phyloP scores from a whole-genome alignment of 495 filamentous ascomycete species.

The Penicillium maclennaniae region DNA sequence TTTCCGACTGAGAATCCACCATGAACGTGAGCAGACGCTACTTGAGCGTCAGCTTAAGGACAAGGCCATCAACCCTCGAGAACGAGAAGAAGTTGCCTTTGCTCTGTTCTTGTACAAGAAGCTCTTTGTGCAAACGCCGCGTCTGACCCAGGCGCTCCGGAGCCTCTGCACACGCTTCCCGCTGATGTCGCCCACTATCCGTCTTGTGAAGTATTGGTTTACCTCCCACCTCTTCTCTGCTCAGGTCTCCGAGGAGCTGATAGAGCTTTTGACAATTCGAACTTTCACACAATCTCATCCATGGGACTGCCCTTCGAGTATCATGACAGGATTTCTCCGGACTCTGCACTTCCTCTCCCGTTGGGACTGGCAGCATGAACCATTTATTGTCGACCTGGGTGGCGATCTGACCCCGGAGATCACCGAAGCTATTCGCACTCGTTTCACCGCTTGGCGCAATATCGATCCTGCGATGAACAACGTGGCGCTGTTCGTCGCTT shows the following conservation, averaged over 20 bases:
- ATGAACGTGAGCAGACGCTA: slow-evolving; percentile 80
- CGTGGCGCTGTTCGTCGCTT: slow-evolving; percentile 75
- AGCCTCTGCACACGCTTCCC: slow-evolving; percentile 78
- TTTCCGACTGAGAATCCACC: slow-evolving; percentile 55
- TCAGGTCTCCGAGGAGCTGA: slow-evolving; percentile 73
- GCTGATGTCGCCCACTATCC: slow-evolving; percentile 75
- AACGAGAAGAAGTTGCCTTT: slow-evolving; percentile 61
- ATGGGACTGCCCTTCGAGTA: slow-evolving; percentile 71
- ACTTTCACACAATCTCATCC: slow-evolving; percentile 80
- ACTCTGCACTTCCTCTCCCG: slow-evolving; percentile 70
- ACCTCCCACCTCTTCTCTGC: slow-evolving; percentile 70
- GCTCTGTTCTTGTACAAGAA: slow-evolving; percentile 69
- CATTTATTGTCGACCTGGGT: slow-evolving; percentile 71
- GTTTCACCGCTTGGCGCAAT: slow-evolving; percentile 71
- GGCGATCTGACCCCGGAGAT: slow-evolving; percentile 49
- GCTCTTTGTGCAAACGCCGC: slow-evolving; percentile 65
- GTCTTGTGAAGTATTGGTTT: slow-evolving; percentile 91
- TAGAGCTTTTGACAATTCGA: slow-evolving; percentile 74
- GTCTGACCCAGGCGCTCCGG: slow-evolving; percentile 74
- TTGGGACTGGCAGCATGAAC: slow-evolving; percentile 88
- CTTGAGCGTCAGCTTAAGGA: slow-evolving; percentile 76
- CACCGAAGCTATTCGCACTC: slow-evolving; percentile 59
- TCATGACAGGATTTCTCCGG: slow-evolving; percentile 77
- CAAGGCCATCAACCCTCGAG: slow-evolving; percentile 55
- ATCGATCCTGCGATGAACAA: slow-evolving; percentile 86